A percentile compares a stretch with the other conserved stretches of the same genome.
Conservation (phyloP, 2,329 filamentous ascomycete species). For the Trichoderma atroviride region DNA sequence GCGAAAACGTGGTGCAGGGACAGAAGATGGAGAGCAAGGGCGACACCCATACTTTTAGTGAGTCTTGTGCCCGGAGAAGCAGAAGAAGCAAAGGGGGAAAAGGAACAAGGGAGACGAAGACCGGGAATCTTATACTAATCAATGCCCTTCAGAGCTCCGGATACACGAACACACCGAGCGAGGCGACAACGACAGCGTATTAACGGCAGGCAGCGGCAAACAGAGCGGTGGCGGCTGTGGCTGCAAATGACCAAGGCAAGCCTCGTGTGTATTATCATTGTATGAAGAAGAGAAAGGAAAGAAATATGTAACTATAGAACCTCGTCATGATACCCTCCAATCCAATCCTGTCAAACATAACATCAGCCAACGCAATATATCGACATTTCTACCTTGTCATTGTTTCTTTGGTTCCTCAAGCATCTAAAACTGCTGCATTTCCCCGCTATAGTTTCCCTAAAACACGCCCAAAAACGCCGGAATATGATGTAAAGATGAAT, state of each 20-base stretch:
- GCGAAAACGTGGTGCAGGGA: conserved; percentile 89
- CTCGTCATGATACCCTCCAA: conserved; percentile 31
- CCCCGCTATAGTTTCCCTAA: conserved; percentile 27
- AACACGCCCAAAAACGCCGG: conserved; percentile 41
- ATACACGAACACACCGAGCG: conserved; percentile 92
- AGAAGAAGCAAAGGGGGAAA: too few relatives aligned
- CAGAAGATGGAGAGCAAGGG: conserved; percentile 49
- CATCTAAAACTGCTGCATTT: conserved; percentile 5
- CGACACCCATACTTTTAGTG: conserved; percentile 60
- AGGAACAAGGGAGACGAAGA: too few relatives aligned
- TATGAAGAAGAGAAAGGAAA: not conserved
- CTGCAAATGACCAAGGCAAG: conserved; percentile 33
- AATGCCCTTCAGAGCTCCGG: conserved; percentile 63
- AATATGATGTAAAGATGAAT: not conserved
- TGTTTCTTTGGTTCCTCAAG: conserved; percentile 3
- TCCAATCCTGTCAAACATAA: not conserved
- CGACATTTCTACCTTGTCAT: not conserved
- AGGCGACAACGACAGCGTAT: conserved; percentile 91
- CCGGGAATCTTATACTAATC: too few relatives aligned
- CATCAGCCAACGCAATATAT: conserved; percentile 15
- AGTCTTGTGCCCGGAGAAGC: conserved; percentile 36
- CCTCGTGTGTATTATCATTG: conserved; percentile 19
- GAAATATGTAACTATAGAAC: conserved; percentile 22
- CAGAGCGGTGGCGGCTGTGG: conserved; percentile 37
- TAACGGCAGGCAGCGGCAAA: conserved; percentile 54